Evolutionary conservation across 768 basidiomycete species (phyloP), one percentile per base, ranked within the genome.

Genomic region (Psilocybe cubensis): DNA sequence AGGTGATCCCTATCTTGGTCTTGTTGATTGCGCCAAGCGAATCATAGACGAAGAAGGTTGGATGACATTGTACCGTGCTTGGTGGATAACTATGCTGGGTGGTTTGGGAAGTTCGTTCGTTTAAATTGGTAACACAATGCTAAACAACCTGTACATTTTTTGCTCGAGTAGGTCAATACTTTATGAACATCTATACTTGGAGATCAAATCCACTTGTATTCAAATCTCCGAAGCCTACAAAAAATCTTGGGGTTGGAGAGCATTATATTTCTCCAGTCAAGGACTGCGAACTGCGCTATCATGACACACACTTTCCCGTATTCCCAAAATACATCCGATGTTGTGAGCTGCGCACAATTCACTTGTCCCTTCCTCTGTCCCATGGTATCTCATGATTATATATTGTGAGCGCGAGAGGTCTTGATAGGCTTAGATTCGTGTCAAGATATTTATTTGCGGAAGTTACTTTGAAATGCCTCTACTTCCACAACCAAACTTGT

Each of bases 41-140:
- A 92, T 94, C 29, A 67, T 89, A 11, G 80, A 88, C 29, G 92
- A 95, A 70, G 93, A 95, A 69, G 93, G 93, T 1, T 82, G 81
- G 74, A 68, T 70, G 62, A 80, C 89, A 0, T 69, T 95, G 52
- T 92, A 91, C 67, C 86, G 92, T 29, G 92, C 87, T 4, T 94
- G 91, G 91, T 94, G 92, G 92, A 67, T 92, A 48, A 91, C 89
- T 3, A 75, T 89, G 70, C 62, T 91, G 38, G 87, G 84, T 25
- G 82, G 83, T 38, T 68, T 88, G 29, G 74, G 68, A 47, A 87
- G 83, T 59, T 83, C 85, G n/a, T 77, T 83, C 61, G 75, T 74
- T 55, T 82, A 66, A 74, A 4, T 61, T 25, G 28, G 23, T 21
- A 40, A 29, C 23, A 41, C 40, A 14, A 24, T 52, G 33, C 42